These are phyloP conservation scores for Dioszegia hungarica DNA, from an alignment of 768 basidiomycete species.

Conservation along the genomic window DNA sequence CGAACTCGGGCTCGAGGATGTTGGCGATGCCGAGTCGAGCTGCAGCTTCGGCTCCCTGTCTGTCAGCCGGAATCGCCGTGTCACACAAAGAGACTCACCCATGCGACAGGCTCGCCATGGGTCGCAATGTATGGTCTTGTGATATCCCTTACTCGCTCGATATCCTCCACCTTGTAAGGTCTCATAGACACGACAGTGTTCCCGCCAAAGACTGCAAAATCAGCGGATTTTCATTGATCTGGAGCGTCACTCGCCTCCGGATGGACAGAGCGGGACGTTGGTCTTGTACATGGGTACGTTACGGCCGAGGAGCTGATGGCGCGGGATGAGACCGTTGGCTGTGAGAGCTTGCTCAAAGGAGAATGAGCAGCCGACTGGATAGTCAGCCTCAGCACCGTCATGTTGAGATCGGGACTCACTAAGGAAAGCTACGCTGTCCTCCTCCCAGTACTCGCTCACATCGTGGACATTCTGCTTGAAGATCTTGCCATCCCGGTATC, in stretches of 20 bases:
- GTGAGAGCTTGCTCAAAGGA: conserved; percentile 34
- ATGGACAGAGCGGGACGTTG: conserved; percentile 7
- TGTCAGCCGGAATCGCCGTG: background rate
- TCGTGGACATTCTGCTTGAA: conserved; percentile 14
- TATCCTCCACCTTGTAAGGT: conserved; percentile 15
- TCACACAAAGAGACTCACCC: conserved; percentile 9
- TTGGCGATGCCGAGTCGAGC: conserved; percentile 28
- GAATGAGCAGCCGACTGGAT: conserved; percentile 36
- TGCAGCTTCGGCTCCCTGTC: conserved; percentile 20
- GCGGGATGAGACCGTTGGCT: conserved; percentile 12
- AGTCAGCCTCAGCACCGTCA: background rate
- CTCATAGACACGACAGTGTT: conserved; percentile 44
- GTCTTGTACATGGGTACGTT: conserved; percentile 34
- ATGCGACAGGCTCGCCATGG: conserved; percentile 40
- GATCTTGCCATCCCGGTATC: conserved; percentile 16
- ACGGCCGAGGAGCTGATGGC: conserved; percentile 25
- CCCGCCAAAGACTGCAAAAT: conserved; percentile 20
- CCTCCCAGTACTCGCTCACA: conserved; percentile 24
- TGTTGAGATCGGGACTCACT: background rate
- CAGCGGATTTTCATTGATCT: background rate
- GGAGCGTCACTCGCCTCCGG: conserved; percentile 18
- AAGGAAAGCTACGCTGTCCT: conserved; percentile 31
- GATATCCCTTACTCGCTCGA: conserved; percentile 17
- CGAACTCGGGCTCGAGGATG: conserved; percentile 29
- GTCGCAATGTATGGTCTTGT: conserved; percentile 26